Base-by-base conservation (phyloP, 164 flowering plant species). In the Buxus sempervirens region DNA sequence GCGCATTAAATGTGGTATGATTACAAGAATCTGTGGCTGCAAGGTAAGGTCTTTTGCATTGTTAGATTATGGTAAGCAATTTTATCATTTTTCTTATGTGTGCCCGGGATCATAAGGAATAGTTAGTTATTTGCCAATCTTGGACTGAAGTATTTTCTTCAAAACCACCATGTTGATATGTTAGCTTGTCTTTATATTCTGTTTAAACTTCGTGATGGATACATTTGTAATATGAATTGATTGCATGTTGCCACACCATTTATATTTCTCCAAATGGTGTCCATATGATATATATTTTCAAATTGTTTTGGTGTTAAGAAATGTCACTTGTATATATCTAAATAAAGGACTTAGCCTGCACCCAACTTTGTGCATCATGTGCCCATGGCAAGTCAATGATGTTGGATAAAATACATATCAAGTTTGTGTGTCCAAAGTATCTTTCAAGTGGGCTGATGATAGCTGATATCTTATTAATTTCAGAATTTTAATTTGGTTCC, bases 341-440 rank as follows among this genome's bases (percentile, higher is more conserved):
- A 98, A 79, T 97, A 90, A 77, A 89, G 99, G 77, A 95, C 98
- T 62, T 76, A 89, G 67, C 83, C 88, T 54, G 99, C n/a, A n/a
- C n/a, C n/a, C n/a, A n/a, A n/a, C n/a, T n/a, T n/a, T n/a, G n/a
- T n/a, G n/a, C n/a, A n/a, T n/a, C n/a, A n/a, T n/a, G n/a, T n/a
- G n/a, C n/a, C n/a, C 98, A 6, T 88, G 98, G 97, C 73, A 87
- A 73, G 76, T 87, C 54, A 86, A 87, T 57, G 93, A 95, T 57
- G 87, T 90, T 90, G 98, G 90, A 84, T 32, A n/a, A n/a, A 20
- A 41, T 41, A n/a, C n/a, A n/a, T n/a, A n/a, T n/a, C n/a, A n/a
- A n/a, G n/a, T n/a, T n/a, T n/a, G n/a, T n/a, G n/a, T n/a, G n/a
- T n/a, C n/a, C n/a, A n/a, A n/a, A n/a, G n/a, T n/a, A n/a, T n/a